Percentiles rank a stretch among this genome's conserved stretches.
phyloP scores from a whole-genome alignment of 2,329 filamentous ascomycete species.

The Cylindrodendrum hubeiense region DNA sequence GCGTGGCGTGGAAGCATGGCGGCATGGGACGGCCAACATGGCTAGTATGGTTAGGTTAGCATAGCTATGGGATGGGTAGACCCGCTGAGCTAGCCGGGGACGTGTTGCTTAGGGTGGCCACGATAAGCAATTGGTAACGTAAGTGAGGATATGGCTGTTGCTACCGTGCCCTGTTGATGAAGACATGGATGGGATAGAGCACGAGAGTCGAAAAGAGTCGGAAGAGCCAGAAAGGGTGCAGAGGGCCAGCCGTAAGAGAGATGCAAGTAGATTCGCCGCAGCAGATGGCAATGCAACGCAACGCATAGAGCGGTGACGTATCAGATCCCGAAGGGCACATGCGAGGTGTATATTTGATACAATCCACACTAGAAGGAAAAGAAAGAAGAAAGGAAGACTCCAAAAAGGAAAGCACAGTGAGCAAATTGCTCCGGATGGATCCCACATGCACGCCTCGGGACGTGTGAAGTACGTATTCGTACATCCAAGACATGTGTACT shows the following conservation, averaged over 20 bases:
- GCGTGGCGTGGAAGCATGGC: constrained; percentile 16
- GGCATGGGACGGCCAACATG: constrained; percentile 4
- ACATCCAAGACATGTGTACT: constrained; percentile 11
- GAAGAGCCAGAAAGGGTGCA: not conserved
- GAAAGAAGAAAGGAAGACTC: not conserved
- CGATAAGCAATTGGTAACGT: constrained; percentile 11
- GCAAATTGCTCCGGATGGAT: not conserved
- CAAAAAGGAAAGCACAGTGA: not conserved
- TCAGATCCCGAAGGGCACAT: constrained; percentile 4
- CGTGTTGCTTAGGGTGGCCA: not conserved
- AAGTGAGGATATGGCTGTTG: not conserved
- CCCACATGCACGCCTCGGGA: not conserved
- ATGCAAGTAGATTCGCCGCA: not conserved
- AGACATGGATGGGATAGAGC: not conserved
- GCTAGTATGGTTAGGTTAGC: constrained; percentile 17
- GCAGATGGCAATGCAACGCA: not conserved
- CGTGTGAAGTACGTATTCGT: not conserved
- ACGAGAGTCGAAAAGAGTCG: not conserved
- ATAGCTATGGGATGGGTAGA: constrained; percentile 12
- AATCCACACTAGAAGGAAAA: constrained; percentile 4
- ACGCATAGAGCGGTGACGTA: constrained; percentile 14
- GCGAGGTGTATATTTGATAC: constrained; percentile 16
- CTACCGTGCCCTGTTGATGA: not conserved
- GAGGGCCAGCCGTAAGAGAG: not conserved
- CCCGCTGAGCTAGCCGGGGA: constrained; percentile 9